These are phyloP conservation scores for Aspergillus hancockii DNA, from an alignment of 495 filamentous ascomycete genomes.

Conservation along the genomic window DNA sequence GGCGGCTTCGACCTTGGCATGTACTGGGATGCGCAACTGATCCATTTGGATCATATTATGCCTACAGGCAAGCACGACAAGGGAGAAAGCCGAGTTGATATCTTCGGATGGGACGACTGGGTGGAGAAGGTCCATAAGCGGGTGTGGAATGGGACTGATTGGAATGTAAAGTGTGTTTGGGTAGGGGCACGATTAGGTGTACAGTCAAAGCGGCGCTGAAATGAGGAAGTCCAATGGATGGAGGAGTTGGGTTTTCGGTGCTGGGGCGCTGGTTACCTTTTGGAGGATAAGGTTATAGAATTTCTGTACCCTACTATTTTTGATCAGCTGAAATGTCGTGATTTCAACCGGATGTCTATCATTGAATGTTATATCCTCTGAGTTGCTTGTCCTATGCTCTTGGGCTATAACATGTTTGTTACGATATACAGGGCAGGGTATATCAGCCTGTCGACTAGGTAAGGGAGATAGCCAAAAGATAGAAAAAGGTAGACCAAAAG, in stretches of 20 bases:
- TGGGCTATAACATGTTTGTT: too few species aligned
- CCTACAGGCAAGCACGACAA: not conserved
- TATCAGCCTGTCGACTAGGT: too few species aligned
- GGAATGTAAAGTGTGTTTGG: conserved; percentile 80
- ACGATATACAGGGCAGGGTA: too few species aligned
- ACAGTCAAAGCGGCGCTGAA: conserved; percentile 36
- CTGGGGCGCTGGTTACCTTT: conserved; percentile 10
- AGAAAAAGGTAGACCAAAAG: too few species aligned
- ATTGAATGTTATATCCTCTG: too few species aligned
- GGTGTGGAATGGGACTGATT: conserved; percentile 84
- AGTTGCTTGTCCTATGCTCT: too few species aligned
- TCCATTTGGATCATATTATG: conserved; percentile 51
- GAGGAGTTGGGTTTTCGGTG: conserved; percentile 6
- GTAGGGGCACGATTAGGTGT: conserved; percentile 76
- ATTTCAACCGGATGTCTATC: too few species aligned
- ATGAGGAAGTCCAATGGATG: not conserved
- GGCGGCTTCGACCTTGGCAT: conserved; percentile 77
- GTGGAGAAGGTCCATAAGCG: conserved; percentile 80
- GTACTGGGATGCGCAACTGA: conserved; percentile 81
- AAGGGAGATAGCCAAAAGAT: too few species aligned
- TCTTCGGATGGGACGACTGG: conserved; percentile 86
- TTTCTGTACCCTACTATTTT: too few species aligned
- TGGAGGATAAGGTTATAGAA: conserved; percentile 8
- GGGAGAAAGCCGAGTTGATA: conserved; percentile 55
- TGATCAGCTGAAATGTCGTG: too few species aligned